Conservation (phyloP, 2,329 filamentous ascomycete genomes). For the Nothophaeocryptopus gaeumannii region DNA sequence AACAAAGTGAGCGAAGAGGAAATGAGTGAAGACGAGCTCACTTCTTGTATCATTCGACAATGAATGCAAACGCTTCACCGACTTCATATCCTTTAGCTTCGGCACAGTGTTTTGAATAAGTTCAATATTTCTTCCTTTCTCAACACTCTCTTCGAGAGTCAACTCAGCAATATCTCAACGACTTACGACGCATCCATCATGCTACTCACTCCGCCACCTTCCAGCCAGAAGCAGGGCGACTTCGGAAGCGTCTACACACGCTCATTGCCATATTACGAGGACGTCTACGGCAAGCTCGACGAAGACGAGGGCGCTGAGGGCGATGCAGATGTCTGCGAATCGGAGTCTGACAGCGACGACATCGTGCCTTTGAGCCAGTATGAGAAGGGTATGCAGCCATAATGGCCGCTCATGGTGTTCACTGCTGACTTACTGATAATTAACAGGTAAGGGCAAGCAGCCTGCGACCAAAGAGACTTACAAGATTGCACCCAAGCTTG, state of each 20-base stretch:
- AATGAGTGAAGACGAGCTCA: too few species aligned
- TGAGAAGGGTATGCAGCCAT: too few species aligned
- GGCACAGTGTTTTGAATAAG: too few species aligned
- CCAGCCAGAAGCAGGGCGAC: slow-evolving; percentile 1
- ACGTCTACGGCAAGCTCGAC: slow-evolving; percentile 20
- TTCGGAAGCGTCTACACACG: not conserved
- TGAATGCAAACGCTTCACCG: too few species aligned
- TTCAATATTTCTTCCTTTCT: too few species aligned
- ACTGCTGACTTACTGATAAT: not conserved
- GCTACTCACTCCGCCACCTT: slow-evolving; percentile 2
- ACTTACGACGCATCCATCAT: not conserved
- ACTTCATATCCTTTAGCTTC: too few species aligned
- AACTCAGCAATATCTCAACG: not conserved
- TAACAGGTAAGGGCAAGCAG: not conserved
- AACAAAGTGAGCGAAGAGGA: too few species aligned
- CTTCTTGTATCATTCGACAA: too few species aligned
- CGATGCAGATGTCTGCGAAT: slow-evolving; percentile 23
- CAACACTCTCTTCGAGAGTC: not conserved
- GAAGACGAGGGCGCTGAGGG: slow-evolving; percentile 20
- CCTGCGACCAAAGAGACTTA: not conserved
- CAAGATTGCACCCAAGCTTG: slow-evolving; percentile 15
- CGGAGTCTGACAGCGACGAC: slow-evolving; percentile 17
- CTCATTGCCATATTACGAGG: slow-evolving; percentile 23
- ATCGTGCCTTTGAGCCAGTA: too few species aligned
- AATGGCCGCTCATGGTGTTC: not conserved